Base-by-base conservation (phyloP, 176 grass and related monocot genomes). In the Leersia perrieri region DNA sequence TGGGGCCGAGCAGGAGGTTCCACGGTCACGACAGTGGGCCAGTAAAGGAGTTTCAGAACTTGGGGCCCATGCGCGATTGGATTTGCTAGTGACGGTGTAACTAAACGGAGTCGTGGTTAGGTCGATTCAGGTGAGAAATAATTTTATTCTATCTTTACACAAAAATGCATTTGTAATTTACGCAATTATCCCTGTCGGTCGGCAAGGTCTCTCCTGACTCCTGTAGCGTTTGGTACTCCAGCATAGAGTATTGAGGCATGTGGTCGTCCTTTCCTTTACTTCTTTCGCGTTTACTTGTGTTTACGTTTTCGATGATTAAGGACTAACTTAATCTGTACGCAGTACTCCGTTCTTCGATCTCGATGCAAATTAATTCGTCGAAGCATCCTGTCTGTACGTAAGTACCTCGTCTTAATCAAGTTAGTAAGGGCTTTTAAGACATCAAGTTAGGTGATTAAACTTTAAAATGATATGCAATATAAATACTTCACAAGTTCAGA, bases 41-140 rank as follows among this genome's bases (percentile, higher is more conserved):
- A 9, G 13, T 1, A 20, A 20, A 5, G 5, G 15, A 23, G 3
- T 55, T 40, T 7, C 31, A 12, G 34, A 9, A 3, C 41, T 12
- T 13, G 63, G 49, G 75, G 9, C 80, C 70, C 63, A 41, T 42
- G 66, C 9, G 16, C 20, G 47, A 85, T 91, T 49, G 35, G 38
- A 28, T 22, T 63, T 27, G 66, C 3, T 16, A 69, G 77, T 77
- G 80, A 84, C 77, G 4, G 63, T 39, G 63, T 62, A 88, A 84
- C 76, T 40, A 34, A 88, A 73, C 60, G 28, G 23, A 5, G 0
- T 40, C 4, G 1, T 60, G 27, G 81, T 88, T 84, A 0, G 63
- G 81, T 80, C 33, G 75, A 38, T 62, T 80, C 68, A 39, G 63
- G 87, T 89, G 81, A 38, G 79, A 75, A 72, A 51, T 3, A 40